Evolutionary conservation across 2,329 filamentous ascomycete species (phyloP), one percentile per base, ranked within the genome.

Genomic region (Acrodontium crateriforme): DNA sequence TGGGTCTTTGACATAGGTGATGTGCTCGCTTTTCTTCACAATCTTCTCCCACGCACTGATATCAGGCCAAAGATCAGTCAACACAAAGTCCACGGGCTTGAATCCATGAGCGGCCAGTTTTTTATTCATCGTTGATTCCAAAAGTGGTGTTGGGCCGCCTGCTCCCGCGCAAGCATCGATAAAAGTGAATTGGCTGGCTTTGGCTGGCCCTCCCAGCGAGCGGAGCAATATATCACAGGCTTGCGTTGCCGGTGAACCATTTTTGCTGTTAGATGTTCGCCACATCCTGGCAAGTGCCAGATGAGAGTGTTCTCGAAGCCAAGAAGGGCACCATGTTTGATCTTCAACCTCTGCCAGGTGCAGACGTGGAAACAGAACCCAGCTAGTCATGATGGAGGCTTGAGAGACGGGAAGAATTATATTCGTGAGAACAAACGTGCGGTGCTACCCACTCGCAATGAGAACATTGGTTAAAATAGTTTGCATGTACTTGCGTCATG

Each of bases 261-360:
- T 23, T 4, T 21, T 22, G 3, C 21, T 27, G 6, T 16, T 31
- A 8, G 24, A 24, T 11, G 24, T 18, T 16, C 21, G 5, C 32
- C 32, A 34, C 12, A 25, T 13, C 7, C 32, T 18, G 16, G 32
- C 32, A 4, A 34, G 28, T 11, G 28, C 6, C 6, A 19, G 13
- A 22, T 31, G 28, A 11, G 32, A 22, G 11, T 31, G 28, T 10
- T 22, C 24, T 12, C 32, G 28, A 11, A 34, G 24, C 11, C 5
- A 28, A 3, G 16, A 16, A 5, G 32, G 32, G 28, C 32, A 34
- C 32, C 32, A 34, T 10, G 27, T 13, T 19, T 25, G 28, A 24
- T 34, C 31, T 27, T 34, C 31, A 16, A 34, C 28, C 28, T 34
- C 31, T 5, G 24, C 19, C 9, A 34, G 31, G 11, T 34, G 31